Base-by-base conservation (phyloP, 2,329 filamentous ascomycete genomes). In the Hypoxylon sp. region DNA sequence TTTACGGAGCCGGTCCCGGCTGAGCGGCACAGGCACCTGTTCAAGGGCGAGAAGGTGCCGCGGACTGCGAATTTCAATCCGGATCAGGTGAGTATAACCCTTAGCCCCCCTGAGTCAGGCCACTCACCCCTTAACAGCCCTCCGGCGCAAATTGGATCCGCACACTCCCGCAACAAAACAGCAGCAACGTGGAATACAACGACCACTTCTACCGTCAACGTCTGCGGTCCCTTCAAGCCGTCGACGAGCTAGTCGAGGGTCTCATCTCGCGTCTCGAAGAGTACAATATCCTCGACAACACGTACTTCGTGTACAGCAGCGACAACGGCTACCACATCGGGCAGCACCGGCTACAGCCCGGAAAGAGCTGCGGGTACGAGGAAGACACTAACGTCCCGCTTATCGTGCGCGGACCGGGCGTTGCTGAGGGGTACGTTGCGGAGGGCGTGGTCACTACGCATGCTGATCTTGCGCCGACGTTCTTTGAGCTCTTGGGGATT, bases 61-160 rank as follows among this genome's bases (percentile, higher is more conserved):
- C 81, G 90, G 7, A 88, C 84, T 0, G 78, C 81, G 0, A 87
- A 88, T 73, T 93, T 92, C 76, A 93, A 93, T 69, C 89, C 90
- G 0, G 82, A 87, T 2, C 78, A 80, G 66, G 85, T 86, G 75
- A 37, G 78, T 52, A 19, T 11, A 5, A 23, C n/a, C n/a, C n/a
- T n/a, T n/a, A n/a, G n/a, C n/a, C n/a, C n/a, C n/a, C n/a, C n/a
- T n/a, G n/a, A n/a, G n/a, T n/a, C n/a, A n/a, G n/a, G n/a, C n/a
- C n/a, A 6, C 54, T 64, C 19, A 64, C 48, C 27, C 32, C 32
- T 8, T n/a, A 11, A 39, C 32, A 61, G 51, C n/a, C 65, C 21
- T 66, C 69, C 1, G 72, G 73, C 16, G 84, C 81, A n/a, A 81
- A 76, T 41, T 87, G 84, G 83, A 75, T 87, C 11, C 74, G 75